phyloP scores from a whole-genome alignment of 345 rosid species.

The Eucalyptus polybractea region DNA sequence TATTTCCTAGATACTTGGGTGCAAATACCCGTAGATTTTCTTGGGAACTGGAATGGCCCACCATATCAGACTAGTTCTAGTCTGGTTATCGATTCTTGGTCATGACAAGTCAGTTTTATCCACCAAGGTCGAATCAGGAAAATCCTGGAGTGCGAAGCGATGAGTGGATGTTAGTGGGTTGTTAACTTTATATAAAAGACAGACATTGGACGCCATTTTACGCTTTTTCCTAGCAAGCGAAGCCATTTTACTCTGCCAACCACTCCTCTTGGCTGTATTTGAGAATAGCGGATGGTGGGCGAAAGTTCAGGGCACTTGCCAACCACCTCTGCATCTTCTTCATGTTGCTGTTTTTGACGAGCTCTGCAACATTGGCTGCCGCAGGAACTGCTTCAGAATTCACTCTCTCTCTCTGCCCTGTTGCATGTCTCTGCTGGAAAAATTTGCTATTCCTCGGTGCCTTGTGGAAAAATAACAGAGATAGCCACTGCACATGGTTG shows the following conservation, averaged over 20 bases:
- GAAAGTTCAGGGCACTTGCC: background rate
- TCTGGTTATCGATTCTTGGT: background rate
- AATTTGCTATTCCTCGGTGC: background rate
- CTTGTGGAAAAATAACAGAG: background rate
- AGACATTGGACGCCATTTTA: background rate
- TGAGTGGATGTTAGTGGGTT: background rate
- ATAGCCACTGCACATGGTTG: background rate
- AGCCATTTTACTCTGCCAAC: background rate
- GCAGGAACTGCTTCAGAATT: slow-evolving; percentile 79
- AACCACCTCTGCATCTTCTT: background rate
- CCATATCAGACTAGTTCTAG: background rate
- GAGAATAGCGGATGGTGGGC: background rate
- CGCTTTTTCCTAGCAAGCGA: background rate
- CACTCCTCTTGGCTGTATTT: background rate
- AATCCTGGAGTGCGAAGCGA: background rate
- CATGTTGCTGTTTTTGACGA: background rate
- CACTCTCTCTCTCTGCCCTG: slow-evolving; percentile 25
- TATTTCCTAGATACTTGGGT: too few species aligned
- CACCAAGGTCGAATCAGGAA: background rate
- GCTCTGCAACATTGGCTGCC: slow-evolving; percentile 40
- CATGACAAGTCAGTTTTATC: background rate
- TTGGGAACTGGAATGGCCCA: background rate
- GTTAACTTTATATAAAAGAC: background rate
- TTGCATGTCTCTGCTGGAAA: background rate
- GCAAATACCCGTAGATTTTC: too few species aligned